Evolutionary conservation across 495 filamentous ascomycete species (phyloP).

Genomic region (Neurospora sp.): DNA sequence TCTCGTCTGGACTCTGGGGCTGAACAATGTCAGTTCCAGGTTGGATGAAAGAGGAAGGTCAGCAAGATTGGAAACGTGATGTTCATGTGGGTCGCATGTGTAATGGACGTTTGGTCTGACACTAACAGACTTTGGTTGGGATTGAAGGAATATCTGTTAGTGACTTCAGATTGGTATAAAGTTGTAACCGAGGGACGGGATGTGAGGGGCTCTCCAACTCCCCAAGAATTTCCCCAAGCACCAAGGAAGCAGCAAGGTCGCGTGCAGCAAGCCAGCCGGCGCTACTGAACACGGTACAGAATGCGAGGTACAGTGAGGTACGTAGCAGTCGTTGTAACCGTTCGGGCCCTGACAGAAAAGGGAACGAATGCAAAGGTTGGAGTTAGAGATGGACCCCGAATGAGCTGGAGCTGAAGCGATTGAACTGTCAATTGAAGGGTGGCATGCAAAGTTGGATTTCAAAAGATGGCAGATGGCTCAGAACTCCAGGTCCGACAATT

Average conservation of each 20-base stretch:
- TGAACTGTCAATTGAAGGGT: neutral
- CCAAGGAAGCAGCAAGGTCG: neutral
- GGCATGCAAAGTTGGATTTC: neutral
- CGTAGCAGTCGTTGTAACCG: neutral
- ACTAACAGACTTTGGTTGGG: neutral
- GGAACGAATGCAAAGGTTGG: neutral
- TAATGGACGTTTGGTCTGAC: neutral
- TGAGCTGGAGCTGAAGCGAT: neutral
- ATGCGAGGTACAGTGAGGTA: neutral
- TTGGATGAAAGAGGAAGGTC: neutral
- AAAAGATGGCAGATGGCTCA: neutral
- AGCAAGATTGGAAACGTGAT: neutral
- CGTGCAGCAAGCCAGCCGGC: neutral
- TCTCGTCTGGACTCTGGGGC: neutral
- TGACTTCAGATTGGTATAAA: neutral
- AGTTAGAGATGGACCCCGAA: neutral
- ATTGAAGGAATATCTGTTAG: neutral
- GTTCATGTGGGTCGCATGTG: neutral
- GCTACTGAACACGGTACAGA: neutral
- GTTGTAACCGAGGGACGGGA: neutral
- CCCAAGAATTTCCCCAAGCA: neutral
- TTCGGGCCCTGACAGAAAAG: neutral
- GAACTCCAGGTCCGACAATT: neutral
- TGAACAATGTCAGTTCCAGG: neutral
- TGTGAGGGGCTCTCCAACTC: neutral